These are phyloP conservation scores for Coemansia sp. DNA, from an alignment of 192 early-diverging fungal genomes.

Conservation along the genomic window DNA sequence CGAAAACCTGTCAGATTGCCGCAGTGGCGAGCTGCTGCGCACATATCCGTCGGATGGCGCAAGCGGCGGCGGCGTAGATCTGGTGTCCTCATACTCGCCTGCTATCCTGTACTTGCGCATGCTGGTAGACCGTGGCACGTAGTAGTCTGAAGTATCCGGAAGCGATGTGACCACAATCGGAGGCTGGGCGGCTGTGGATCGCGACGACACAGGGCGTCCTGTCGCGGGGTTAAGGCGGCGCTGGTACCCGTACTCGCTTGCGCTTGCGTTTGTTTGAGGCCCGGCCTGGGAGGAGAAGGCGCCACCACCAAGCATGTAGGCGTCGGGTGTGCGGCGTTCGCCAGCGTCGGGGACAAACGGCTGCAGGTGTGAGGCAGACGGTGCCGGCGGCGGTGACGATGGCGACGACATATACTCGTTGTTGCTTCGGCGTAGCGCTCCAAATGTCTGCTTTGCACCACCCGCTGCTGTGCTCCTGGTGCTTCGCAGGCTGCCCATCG, in stretches of 20 bases:
- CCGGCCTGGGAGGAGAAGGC: not conserved
- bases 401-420: conserved; percentile 5
- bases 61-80: not conserved
- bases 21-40: conserved; percentile 8
- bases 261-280: not conserved
- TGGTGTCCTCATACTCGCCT: conserved; percentile 24
- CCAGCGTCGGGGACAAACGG: conserved; percentile 38
- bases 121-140: conserved; percentile 11
- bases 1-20: not conserved
- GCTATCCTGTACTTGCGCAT: conserved; percentile 16
- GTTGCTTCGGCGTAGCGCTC: conserved; percentile 1
- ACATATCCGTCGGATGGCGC: not conserved
- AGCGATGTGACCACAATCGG: conserved; percentile 19
- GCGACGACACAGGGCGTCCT: conserved; percentile 4
- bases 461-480: conserved; percentile 30
- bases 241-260: conserved; percentile 22
- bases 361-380: conserved; percentile 24
- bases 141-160: conserved; percentile 2
- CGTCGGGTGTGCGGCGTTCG: conserved; percentile 41
- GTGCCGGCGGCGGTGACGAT: conserved; percentile 4
- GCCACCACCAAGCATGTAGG: conserved; percentile 1
- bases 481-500: conserved; percentile 46
- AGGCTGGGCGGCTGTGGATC: not conserved
- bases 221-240: not conserved
- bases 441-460: conserved; percentile 2